Evolutionary conservation across 352 stramenopile species (phyloP).

Genomic region (Phytophthora ohioensis): DNA sequence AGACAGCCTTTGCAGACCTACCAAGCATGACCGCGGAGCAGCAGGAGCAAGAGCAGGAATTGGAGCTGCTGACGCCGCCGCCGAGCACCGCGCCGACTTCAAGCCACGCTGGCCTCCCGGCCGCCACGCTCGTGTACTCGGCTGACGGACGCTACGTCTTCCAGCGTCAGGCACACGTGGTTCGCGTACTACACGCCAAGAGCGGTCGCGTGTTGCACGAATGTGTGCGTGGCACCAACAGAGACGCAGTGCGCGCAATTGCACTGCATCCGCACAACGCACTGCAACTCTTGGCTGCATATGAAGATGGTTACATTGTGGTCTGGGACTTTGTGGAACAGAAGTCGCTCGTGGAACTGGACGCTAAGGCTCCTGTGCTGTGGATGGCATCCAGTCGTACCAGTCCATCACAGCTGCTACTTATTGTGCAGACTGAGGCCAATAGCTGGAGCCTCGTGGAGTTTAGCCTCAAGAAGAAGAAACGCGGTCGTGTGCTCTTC

Average conservation of each 20-base stretch:
- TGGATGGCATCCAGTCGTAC: slow-evolving; percentile 77
- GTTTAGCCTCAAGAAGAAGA: slow-evolving; percentile 82
- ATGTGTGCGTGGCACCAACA: slow-evolving; percentile 48
- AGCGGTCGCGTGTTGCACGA: slow-evolving; percentile 83
- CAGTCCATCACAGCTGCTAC: slow-evolving; percentile 67
- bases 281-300: slow-evolving; percentile 73
- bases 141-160: slow-evolving; percentile 79
- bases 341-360: slow-evolving; percentile 65
- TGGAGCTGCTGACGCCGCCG: slow-evolving; percentile 49
- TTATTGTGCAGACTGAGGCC: slow-evolving; percentile 50
- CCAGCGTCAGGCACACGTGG: slow-evolving; percentile 76
- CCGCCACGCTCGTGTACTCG: slow-evolving; percentile 64
- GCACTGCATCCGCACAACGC: slow-evolving; percentile 77
- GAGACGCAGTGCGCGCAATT: slow-evolving; percentile 53
- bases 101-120: slow-evolving; percentile 7
- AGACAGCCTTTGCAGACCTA: slow-evolving; percentile 4
- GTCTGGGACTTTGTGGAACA: slow-evolving; percentile 85
- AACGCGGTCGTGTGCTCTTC: slow-evolving; percentile 51
- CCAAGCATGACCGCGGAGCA: slow-evolving; percentile 20
- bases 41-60: slow-evolving; percentile 18
- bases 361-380: slow-evolving; percentile 54
- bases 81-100: not conserved
- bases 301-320: slow-evolving; percentile 70
- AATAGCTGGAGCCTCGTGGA: slow-evolving; percentile 62
- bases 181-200: slow-evolving; percentile 75